These are phyloP conservation scores for Erodium trifolium DNA, from an alignment of 441 rosid species.

Conservation along the genomic window DNA sequence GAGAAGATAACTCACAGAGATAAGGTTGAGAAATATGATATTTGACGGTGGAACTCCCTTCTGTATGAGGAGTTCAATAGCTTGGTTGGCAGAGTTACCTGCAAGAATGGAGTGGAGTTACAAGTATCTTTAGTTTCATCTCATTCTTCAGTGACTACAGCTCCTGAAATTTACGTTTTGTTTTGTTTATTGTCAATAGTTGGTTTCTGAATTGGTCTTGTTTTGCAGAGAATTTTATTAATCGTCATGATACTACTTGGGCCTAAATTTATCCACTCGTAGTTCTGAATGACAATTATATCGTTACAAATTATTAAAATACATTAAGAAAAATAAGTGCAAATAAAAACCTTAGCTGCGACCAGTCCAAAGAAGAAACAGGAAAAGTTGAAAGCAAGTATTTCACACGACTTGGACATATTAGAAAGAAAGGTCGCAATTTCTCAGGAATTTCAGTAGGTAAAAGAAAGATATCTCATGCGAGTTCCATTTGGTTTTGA, in stretches of 20 bases:
- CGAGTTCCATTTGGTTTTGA: background rate
- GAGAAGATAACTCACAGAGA: constrained; percentile 29
- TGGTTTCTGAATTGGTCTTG: background rate
- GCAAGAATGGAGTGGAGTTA: constrained; percentile 1
- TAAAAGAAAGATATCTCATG: background rate
- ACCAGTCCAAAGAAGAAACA: background rate
- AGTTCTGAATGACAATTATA: background rate
- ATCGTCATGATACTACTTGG: background rate
- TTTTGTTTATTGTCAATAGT: background rate
- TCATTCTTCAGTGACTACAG: background rate
- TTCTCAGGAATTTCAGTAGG: background rate
- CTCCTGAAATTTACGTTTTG: background rate
- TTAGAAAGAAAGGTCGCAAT: background rate
- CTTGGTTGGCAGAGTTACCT: constrained; percentile 98
- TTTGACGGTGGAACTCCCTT: constrained; percentile 95
- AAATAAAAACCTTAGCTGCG: background rate
- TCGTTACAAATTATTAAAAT: background rate
- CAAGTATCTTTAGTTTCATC: background rate
- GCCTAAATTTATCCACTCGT: background rate
- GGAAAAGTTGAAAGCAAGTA: background rate
- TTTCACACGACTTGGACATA: background rate
- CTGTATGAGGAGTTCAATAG: constrained; percentile 71
- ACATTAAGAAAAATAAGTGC: background rate
- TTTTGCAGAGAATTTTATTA: background rate
- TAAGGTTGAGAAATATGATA: constrained; percentile 82